Conservation (phyloP, 495 filamentous ascomycete species). For the Astrothelium subdiscretum region DNA sequence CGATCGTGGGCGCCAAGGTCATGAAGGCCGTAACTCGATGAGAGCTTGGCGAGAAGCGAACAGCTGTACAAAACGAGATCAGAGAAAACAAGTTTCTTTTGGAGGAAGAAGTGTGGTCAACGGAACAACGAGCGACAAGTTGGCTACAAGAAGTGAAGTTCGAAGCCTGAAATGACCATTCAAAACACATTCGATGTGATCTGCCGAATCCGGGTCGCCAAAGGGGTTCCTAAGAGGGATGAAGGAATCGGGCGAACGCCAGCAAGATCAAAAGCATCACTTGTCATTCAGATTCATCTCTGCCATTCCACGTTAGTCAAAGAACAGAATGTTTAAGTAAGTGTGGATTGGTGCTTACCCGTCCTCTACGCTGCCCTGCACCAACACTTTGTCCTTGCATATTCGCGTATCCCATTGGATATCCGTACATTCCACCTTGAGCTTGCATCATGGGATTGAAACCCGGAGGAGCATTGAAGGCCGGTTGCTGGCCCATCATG, state of each 20-base stretch:
- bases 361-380: background rate
- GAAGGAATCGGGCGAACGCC: background rate
- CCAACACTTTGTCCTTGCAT: conserved; percentile 1
- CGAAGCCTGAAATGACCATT: background rate
- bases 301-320: background rate
- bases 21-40: no score
- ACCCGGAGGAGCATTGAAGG: background rate
- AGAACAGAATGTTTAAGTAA: background rate
- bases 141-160: background rate
- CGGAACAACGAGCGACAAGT: background rate
- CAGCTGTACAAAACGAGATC: background rate
- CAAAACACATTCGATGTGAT: no score
- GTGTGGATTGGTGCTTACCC: background rate
- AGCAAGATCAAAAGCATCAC: background rate
- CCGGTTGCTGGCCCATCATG: background rate
- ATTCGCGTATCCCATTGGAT: background rate
- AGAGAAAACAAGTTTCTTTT: background rate
- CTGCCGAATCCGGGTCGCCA: background rate
- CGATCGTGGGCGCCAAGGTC: background rate
- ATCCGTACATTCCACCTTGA: background rate
- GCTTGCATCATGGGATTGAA: conserved; percentile 1
- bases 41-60: background rate
- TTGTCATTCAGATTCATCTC: background rate
- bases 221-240: background rate
- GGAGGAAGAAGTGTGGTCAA: background rate